Percentiles rank a stretch among this genome's conserved stretches.
phyloP scores from a whole-genome alignment of 352 stramenopile species.

The Thraustochytrium striatum region DNA sequence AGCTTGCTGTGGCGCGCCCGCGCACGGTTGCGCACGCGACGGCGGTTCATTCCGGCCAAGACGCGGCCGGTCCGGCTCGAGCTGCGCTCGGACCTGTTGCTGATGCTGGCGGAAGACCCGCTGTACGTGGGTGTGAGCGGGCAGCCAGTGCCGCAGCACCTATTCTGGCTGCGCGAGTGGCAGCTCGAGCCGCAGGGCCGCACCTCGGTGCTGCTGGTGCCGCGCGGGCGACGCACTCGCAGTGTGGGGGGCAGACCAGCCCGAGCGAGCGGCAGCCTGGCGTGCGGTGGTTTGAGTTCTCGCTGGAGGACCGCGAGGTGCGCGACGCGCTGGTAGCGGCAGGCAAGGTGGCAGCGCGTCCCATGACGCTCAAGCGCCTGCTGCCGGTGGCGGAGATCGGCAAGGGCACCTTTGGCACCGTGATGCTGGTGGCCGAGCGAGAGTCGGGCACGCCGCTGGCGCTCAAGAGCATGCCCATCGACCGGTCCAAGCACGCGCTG shows the following conservation, averaged over 20 bases:
- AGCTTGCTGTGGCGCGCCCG: not conserved
- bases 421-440: constrained; percentile 20
- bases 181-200: not conserved
- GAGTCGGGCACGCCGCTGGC: constrained; percentile 32
- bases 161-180: constrained; percentile 42
- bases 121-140: not conserved
- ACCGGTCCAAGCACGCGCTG: constrained; percentile 6
- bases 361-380: constrained; percentile 16
- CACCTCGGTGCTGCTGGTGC: not conserved
- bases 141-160: not conserved
- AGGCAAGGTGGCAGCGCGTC: not conserved
- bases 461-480: constrained; percentile 14
- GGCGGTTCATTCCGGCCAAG: constrained; percentile 17
- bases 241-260: not conserved
- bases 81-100: constrained; percentile 22
- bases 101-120: not conserved
- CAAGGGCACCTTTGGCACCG: constrained; percentile 27
- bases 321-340: not conserved
- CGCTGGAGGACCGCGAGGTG: not conserved
- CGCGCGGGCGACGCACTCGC: not conserved
- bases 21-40: not conserved
- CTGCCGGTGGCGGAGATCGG: constrained; percentile 21
- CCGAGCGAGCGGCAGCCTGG: not conserved
- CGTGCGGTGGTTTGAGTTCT: not conserved
- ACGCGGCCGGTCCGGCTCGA: constrained; percentile 3